Percentiles rank a stretch among this genome's conserved stretches.
Conservation (phyloP, 2,329 filamentous ascomycete genomes). For the Geosmithia morbida region DNA sequence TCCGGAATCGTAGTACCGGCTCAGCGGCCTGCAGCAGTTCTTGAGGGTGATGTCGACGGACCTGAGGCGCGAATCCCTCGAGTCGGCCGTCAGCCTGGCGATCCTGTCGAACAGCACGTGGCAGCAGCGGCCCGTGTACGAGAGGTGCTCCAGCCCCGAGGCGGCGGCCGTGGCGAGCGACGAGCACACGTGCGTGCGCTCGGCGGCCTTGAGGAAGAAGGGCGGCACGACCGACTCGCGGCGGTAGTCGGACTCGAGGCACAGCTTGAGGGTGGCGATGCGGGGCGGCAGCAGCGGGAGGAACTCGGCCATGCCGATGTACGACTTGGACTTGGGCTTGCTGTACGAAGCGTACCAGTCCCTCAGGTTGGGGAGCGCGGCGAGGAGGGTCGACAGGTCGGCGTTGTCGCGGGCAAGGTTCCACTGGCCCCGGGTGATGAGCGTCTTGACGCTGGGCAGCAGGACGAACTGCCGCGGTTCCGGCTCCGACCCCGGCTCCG, state of each 20-base stretch:
- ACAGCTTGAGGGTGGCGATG: conserved; percentile 51
- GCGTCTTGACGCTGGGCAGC: conserved; percentile 44
- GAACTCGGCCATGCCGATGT: conserved; percentile 52
- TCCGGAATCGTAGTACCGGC: conserved; percentile 45
- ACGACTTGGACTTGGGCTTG: conserved; percentile 61
- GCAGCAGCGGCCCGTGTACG: conserved; percentile 60
- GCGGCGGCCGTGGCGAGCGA: conserved; percentile 38
- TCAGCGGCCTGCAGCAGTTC: conserved; percentile 49
- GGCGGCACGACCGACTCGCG: conserved; percentile 46
- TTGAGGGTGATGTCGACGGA: conserved; percentile 60
- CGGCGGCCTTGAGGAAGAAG: conserved; percentile 45
- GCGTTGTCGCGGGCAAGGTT: conserved; percentile 51
- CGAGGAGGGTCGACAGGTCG: conserved; percentile 48
- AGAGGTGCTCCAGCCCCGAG: conserved; percentile 50
- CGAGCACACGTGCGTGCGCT: conserved; percentile 49
- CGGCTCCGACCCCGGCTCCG: background rate
- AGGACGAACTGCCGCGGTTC: conserved; percentile 19
- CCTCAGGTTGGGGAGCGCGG: conserved; percentile 49
- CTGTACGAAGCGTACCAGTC: conserved; percentile 52
- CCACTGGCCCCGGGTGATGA: conserved; percentile 65
- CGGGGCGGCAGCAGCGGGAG: conserved; percentile 37
- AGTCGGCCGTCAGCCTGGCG: conserved; percentile 30
- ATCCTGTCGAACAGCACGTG: conserved; percentile 51
- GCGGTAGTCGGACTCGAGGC: conserved; percentile 57
- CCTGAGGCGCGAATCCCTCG: conserved; percentile 29